These are phyloP conservation scores for Penicillium samsonianum DNA, from an alignment of 495 filamentous ascomycete species.

Conservation along the genomic window DNA sequence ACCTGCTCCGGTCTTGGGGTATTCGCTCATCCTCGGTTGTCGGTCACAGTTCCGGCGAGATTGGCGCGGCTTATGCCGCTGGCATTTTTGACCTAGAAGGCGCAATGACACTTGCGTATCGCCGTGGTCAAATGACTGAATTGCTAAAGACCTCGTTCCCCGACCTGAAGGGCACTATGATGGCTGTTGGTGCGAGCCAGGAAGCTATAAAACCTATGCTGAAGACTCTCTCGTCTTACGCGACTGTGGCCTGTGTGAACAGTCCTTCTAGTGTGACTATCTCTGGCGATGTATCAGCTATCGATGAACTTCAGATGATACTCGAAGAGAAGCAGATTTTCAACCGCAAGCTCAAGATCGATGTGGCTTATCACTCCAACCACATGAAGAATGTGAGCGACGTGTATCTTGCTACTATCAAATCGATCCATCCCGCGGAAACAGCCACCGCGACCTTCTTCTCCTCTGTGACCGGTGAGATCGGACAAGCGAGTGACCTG, in stretches of 20 bases:
- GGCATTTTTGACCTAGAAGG: slow-evolving; percentile 28
- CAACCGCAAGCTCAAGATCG: slow-evolving; percentile 42
- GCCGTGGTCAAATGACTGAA: slow-evolving; percentile 31
- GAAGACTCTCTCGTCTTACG: slow-evolving; percentile 17
- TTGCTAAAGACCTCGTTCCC: slow-evolving; percentile 24
- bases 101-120: slow-evolving; percentile 41
- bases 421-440: slow-evolving; percentile 19
- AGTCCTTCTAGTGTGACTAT: slow-evolving; percentile 60
- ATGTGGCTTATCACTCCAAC: slow-evolving; percentile 49
- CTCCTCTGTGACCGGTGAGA: slow-evolving; percentile 40
- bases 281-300: slow-evolving; percentile 43
- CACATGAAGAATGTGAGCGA: slow-evolving; percentile 42
- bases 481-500: slow-evolving; percentile 29
- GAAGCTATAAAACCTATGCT: slow-evolving; percentile 29
- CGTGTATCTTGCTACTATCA: slow-evolving; percentile 32
- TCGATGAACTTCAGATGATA: slow-evolving; percentile 34
- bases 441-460: slow-evolving; percentile 33
- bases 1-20: slow-evolving; percentile 37
- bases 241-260: slow-evolving; percentile 55
- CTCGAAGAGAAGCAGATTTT: slow-evolving; percentile 37
- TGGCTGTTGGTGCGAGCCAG: slow-evolving; percentile 35
- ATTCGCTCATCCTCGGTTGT: slow-evolving; percentile 34
- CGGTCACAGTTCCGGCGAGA: slow-evolving; percentile 45
- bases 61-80: slow-evolving; percentile 42
- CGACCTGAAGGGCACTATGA: slow-evolving; percentile 37